Base-by-base conservation (phyloP, 768 basidiomycete species). In the Nidularia pulvinata region DNA sequence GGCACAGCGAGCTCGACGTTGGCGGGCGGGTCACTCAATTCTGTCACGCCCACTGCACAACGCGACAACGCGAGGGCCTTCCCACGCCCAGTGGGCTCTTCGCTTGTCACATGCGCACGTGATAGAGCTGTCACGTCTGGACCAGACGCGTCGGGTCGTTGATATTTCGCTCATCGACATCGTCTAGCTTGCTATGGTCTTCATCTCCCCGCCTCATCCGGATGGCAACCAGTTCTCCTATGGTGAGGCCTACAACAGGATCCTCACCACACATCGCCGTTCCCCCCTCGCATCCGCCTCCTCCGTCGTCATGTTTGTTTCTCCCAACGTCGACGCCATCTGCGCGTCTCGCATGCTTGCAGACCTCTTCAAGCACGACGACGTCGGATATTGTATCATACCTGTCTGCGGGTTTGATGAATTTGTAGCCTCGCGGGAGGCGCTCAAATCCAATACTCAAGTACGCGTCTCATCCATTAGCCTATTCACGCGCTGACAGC, bases 311-410 rank as follows among this genome's bases (percentile, higher is more conserved):
- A 80, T 96, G 48, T 84, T 95, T 52, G 93, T 92, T 46, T 86
- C 92, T 2, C 90, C 93, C 7, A 91, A 95, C 65, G 91, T 95
- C 49, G 96, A 99, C 72, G 92, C 92, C 4, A 75, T 98, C 5
- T 95, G 93, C 66, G 94, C 94, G 7, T 87, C 92, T 4, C 83
- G 87, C 45, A 96, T 98, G 84, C 82, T 98, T 45, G 87, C 89
- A 9, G 86, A 88, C 34, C 75, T 99, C 14, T 86, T 99, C 72
- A 89, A 85, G 61, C 92, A 95, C 61, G 97, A 99, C 77, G 94
- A 96, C 61, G 84, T 98, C 42, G 88, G 89, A 67, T 90, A 98
- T 70, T 82, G 92, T 46, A 84, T 93, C 50, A 87, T 93, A 37
- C 97, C 97, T 33, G 86, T 98, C 1, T 87, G 92, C 11, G 93